Evolutionary conservation across 2,329 filamentous ascomycete genomes (phyloP).

Genomic region (Calonectria pseudoreteaudii): DNA sequence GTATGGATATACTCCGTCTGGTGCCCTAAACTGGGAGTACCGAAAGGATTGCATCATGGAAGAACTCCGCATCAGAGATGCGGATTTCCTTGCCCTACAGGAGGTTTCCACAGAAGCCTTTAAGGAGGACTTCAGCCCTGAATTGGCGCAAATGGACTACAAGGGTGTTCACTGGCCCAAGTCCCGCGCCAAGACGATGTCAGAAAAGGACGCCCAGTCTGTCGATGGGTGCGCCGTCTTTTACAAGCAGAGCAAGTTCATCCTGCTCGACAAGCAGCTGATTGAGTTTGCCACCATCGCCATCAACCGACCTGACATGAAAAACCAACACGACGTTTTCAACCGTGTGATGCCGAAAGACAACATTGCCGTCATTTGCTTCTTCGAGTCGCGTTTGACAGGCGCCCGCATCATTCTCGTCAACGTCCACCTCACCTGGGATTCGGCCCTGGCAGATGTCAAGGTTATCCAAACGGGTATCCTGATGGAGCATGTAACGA

Average conservation of each 20-base stretch:
- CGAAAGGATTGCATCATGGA: slow-evolving; percentile 85
- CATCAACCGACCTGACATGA: slow-evolving; percentile 96
- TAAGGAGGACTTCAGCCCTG: slow-evolving; percentile 89
- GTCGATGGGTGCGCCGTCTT: slow-evolving; percentile 98
- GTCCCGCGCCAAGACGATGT: slow-evolving; percentile 90
- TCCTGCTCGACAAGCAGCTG: slow-evolving; percentile 92
- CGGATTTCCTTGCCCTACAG: slow-evolving; percentile 93
- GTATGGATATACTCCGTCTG: slow-evolving; percentile 91
- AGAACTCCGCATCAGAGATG: slow-evolving; percentile 81
- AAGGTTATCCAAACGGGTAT: slow-evolving; percentile 97
- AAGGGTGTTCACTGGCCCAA: slow-evolving; percentile 95
- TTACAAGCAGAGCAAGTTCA: slow-evolving; percentile 95
- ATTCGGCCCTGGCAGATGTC: slow-evolving; percentile 89
- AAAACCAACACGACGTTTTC: slow-evolving; percentile 96
- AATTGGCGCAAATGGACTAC: slow-evolving; percentile 88
- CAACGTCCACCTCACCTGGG: slow-evolving; percentile 96
- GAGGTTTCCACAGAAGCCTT: slow-evolving; percentile 94
- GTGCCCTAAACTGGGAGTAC: slow-evolving; percentile 87
- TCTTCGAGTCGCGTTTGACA: slow-evolving; percentile 91
- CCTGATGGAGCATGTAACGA: slow-evolving; percentile 90
- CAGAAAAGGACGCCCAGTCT: slow-evolving; percentile 85
- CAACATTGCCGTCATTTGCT: slow-evolving; percentile 92
- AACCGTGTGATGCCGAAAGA: slow-evolving; percentile 99
- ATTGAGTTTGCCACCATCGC: slow-evolving; percentile 93
- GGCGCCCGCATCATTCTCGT: slow-evolving; percentile 93